Percentiles rank a stretch among this genome's conserved stretches.
These are phyloP conservation scores for Oxytropis ochrocephala DNA, from an alignment of 306 rosid genomes.

Conservation along the genomic window DNA sequence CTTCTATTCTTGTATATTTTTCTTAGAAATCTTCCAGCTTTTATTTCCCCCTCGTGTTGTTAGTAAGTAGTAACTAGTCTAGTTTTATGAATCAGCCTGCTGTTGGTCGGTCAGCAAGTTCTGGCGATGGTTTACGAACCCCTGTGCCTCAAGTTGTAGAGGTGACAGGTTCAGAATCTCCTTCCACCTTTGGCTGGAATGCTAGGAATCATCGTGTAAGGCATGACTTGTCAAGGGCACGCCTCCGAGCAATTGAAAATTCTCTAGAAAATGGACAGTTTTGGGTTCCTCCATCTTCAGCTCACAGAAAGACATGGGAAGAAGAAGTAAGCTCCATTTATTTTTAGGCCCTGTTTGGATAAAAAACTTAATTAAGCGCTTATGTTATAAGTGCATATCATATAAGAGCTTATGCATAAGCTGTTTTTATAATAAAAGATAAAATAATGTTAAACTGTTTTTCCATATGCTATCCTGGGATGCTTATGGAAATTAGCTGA, in stretches of 20 bases:
- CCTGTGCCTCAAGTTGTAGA: conserved; percentile 80
- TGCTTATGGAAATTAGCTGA: too few species aligned
- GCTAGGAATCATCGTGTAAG: conserved; percentile 67
- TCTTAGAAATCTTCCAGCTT: background rate
- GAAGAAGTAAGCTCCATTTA: conserved; percentile 63
- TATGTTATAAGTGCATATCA: too few species aligned
- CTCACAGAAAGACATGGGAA: conserved; percentile 98
- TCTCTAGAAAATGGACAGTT: conserved; percentile 88
- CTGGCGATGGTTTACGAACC: conserved; percentile 32
- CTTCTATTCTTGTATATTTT: conserved; percentile 7
- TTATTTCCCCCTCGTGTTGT: background rate
- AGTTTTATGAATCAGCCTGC: conserved; percentile 37
- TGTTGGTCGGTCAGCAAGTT: conserved; percentile 48
- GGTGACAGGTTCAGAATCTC: conserved; percentile 92
- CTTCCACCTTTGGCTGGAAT: conserved; percentile 68
- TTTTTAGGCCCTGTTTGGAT: background rate
- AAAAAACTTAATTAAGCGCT: too few species aligned
- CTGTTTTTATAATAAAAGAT: too few species aligned
- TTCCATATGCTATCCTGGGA: too few species aligned
- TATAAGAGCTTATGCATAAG: too few species aligned
- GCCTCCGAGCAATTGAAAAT: conserved; percentile 80
- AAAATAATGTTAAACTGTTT: too few species aligned
- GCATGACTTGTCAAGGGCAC: conserved; percentile 92
- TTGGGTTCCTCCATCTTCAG: conserved; percentile 93
- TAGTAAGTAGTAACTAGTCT: conserved; percentile 21